These are phyloP conservation scores for Pichia eremophila DNA, from an alignment of 805 yeast species.

Conservation along the genomic window DNA sequence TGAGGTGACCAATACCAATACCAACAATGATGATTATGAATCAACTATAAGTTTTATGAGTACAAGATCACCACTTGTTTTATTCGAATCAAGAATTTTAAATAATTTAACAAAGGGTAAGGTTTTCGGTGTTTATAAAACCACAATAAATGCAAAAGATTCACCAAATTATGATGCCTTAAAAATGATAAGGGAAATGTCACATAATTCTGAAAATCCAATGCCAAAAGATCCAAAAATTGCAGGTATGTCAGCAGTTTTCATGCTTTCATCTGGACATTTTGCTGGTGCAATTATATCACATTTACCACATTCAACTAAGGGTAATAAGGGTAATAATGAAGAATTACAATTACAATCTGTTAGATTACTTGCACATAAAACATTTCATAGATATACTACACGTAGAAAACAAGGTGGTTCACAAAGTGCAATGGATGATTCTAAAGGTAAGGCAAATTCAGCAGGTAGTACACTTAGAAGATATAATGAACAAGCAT, in stretches of 20 bases:
- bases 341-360: slow-evolving; percentile 49
- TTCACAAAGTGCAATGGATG: slow-evolving; percentile 86
- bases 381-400: slow-evolving; percentile 89
- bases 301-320: slow-evolving; percentile 49
- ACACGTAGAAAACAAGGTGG: slow-evolving; percentile 98
- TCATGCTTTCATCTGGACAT: slow-evolving; percentile 97
- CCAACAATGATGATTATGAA: slow-evolving; percentile 15
- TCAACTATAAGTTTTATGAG: slow-evolving; percentile 43
- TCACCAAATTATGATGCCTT: slow-evolving; percentile 36
- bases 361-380: slow-evolving; percentile 60
- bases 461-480: slow-evolving; percentile 91
- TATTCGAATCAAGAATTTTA: slow-evolving; percentile 42
- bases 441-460: slow-evolving; percentile 88
- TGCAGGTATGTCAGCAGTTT: slow-evolving; percentile 53
- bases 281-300: slow-evolving; percentile 92
- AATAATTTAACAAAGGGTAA: slow-evolving; percentile 20
- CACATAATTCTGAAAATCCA: slow-evolving; percentile 8
- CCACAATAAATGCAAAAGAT: slow-evolving; percentile 39
- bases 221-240: slow-evolving; percentile 12
- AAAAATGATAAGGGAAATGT: slow-evolving; percentile 28
- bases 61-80: slow-evolving; percentile 61
- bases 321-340: slow-evolving; percentile 44
- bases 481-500: slow-evolving; percentile 80
- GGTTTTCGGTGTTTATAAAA: slow-evolving; percentile 55
- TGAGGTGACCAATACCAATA: too few relatives aligned